A percentile compares a stretch with the other conserved stretches of the same genome.
phyloP scores from a whole-genome alignment of 495 filamentous ascomycete genomes.

The Penicillium fimorum region DNA sequence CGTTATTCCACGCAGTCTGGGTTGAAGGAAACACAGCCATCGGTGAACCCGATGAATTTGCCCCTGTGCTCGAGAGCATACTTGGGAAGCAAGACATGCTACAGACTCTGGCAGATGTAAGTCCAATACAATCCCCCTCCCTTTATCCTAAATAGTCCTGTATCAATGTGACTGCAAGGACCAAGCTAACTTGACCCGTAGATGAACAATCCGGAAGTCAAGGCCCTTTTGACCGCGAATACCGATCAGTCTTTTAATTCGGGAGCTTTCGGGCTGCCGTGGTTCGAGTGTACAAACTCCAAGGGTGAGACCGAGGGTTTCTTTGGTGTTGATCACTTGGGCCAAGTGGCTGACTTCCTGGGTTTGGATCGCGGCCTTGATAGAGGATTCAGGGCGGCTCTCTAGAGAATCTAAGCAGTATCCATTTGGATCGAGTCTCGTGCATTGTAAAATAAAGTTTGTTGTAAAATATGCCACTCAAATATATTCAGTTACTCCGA shows the following conservation, averaged over 20 bases:
- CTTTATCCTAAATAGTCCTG: conserved; percentile 3
- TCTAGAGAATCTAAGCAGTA: conserved; percentile 17
- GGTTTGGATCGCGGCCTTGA: conserved; percentile 46
- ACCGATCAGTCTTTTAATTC: conserved; percentile 57
- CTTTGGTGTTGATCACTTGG: conserved; percentile 71
- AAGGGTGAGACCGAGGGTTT: conserved; percentile 61
- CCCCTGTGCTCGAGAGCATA: conserved; percentile 43
- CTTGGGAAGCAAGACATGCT: conserved; percentile 51
- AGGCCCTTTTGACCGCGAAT: conserved; percentile 50
- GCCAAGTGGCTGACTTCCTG: conserved; percentile 61
- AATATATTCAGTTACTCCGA: background rate
- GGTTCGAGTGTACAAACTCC: conserved; percentile 63
- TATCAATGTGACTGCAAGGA: background rate
- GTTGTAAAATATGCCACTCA: background rate
- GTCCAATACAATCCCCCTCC: background rate
- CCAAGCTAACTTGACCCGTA: conserved; percentile 10
- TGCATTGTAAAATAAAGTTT: background rate
- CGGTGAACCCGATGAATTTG: conserved; percentile 49
- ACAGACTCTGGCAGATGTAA: conserved; percentile 38
- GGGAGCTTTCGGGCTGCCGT: conserved; percentile 72
- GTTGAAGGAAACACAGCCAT: conserved; percentile 48
- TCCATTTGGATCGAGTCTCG: background rate
- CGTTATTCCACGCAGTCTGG: conserved; percentile 60
- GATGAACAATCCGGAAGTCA: conserved; percentile 48
- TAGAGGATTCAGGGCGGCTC: conserved; percentile 29